Conservation (phyloP, 2,329 filamentous ascomycete genomes). For the Xylariomycetidae sp. region DNA sequence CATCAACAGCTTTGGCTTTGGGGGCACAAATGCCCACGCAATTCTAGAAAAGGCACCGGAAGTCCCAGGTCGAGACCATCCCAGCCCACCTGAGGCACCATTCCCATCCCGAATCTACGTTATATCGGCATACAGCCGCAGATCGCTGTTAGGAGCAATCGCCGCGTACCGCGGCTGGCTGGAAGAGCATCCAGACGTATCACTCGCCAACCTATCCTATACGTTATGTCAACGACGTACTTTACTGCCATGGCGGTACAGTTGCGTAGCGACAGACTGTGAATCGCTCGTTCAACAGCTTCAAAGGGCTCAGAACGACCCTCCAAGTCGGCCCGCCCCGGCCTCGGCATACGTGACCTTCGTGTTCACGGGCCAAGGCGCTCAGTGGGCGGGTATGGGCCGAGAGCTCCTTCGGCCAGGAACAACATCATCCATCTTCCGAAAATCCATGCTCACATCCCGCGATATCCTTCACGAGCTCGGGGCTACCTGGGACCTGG, state of each 20-base stretch:
- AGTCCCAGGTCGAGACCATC: too few species aligned
- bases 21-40: too few species aligned
- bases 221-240: constrained; percentile 11
- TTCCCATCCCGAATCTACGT: too few species aligned
- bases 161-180: constrained; percentile 4
- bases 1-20: too few species aligned
- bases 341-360: constrained; percentile 8
- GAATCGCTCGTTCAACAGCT: constrained; percentile 1
- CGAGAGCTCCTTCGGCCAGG: constrained; percentile 14
- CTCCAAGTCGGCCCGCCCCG: constrained; percentile 4
- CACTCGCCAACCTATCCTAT: constrained; percentile 11
- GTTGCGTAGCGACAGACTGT: constrained; percentile 4
- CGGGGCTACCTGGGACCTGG: constrained; percentile 8
- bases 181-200: background rate
- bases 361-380: constrained; percentile 40
- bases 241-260: constrained; percentile 8
- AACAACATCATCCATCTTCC: constrained; percentile 3
- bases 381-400: constrained; percentile 38
- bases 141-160: too few species aligned
- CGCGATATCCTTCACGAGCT: constrained; percentile 4
- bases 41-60: too few species aligned
- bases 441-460: background rate
- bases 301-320: background rate
- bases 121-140: too few species aligned
- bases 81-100: too few species aligned